Evolutionary conservation across 78 protist genomes (phyloP), one percentile per base, ranked within the genome.

Genomic region (Cavenderia fasciculata): DNA sequence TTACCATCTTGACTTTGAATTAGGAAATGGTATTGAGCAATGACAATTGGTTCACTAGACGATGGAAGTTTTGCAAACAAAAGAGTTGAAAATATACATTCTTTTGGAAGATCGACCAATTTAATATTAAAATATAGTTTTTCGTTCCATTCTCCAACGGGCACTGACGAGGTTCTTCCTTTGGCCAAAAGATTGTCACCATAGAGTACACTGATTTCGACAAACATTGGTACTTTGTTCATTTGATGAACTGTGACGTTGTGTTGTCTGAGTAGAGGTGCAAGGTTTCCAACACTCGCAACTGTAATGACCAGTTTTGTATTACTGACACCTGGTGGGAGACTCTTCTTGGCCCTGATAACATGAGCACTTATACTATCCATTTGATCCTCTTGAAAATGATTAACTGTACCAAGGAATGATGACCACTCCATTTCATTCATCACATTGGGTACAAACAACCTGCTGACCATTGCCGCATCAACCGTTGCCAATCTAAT

Each of bases 61-160:
- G 41, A n/a, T n/a, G 75, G 18, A 18, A 63, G 7, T 40, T 74
- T 74, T 19, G 74, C 72, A 52, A 57, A 68, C 12, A 82, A 12
- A 57, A 65, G 54, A 7, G 65, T 44, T 43, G 68, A 33, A n/a
- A 82, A 62, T 18, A 72, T 63, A 44, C 74, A 65, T 46, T 82
- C 90, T 46, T 82, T 82, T 8, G 90, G 90, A 2, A 82, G 40
- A 43, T 82, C 90, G 18, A 68, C 33, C 4, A 68, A 23, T 25
- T 82, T 82, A 2, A 68, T 31, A 68, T 82, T 74, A 10, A 82
- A 68, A 44, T 56, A 82, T 29, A 82, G 38, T 33, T 68, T 44
- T 68, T 82, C 90, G 33, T 82, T 82, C 90, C 90, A 82, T n/a
- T 82, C 90, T 1, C 74, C 47, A 56, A 36, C 19, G 4, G 25